Evolutionary conservation across 2,329 filamentous ascomycete genomes (phyloP).

Genomic region (Aspergillus sclerotialis): DNA sequence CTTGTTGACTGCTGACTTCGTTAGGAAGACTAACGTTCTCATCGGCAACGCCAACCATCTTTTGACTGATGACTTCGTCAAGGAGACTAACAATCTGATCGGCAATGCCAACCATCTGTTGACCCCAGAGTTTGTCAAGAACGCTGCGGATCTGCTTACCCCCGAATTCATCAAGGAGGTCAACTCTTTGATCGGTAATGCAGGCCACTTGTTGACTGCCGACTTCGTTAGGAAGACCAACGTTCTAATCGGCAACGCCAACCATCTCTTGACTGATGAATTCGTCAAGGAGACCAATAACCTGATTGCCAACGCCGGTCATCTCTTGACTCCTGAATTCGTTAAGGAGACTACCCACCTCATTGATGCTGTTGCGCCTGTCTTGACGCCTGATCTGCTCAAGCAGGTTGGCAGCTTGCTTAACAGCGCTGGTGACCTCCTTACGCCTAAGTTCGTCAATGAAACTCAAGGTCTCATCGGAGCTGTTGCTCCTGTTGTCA

Average conservation of each 20-base stretch:
- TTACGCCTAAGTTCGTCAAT: conserved; percentile 17
- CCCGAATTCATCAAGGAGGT: conserved; percentile 18
- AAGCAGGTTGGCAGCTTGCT: conserved; percentile 17
- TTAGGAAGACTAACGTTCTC: conserved; percentile 15
- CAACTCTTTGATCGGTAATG: conserved; percentile 15
- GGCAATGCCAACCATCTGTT: conserved; percentile 24
- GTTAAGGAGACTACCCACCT: conserved; percentile 22
- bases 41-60: conserved; percentile 15
- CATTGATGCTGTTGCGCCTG: conserved; percentile 20
- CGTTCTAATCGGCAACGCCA: conserved; percentile 13
- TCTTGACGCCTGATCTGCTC: conserved; percentile 21
- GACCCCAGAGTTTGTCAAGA: conserved; percentile 23
- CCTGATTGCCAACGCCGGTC: conserved; percentile 24
- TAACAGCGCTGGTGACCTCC: conserved; percentile 10
- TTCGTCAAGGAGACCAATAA: conserved; percentile 21
- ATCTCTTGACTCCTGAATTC: conserved; percentile 22
- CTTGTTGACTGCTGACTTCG: conserved; percentile 20
- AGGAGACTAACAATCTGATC: conserved; percentile 21
- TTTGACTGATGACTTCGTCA: conserved; percentile 21
- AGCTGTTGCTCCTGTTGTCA: conserved; percentile 11
- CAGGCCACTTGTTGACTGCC: conserved; percentile 17
- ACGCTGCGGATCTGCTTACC: conserved; percentile 19
- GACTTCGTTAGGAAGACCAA: conserved; percentile 20
- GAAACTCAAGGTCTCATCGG: conserved; percentile 17
- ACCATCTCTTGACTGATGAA: conserved; percentile 18